phyloP scores from a whole-genome alignment of 2,329 filamentous ascomycete species.

The Beauveria varroae region DNA sequence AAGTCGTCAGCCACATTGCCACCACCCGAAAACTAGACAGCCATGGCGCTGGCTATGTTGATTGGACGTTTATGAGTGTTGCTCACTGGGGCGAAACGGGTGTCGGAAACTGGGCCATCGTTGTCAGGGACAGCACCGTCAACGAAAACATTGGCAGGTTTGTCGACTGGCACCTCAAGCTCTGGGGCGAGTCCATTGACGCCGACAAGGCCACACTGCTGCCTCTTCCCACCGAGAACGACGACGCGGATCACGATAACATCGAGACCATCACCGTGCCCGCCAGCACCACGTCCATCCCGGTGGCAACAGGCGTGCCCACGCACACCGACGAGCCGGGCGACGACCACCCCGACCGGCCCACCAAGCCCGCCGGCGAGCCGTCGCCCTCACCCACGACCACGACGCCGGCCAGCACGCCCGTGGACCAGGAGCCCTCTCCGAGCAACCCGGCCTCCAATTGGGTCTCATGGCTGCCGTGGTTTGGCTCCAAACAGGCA shows the following conservation, averaged over 20 bases:
- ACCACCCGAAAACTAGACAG: constrained; percentile 65
- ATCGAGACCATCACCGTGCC: constrained; percentile 43
- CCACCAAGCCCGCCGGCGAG: constrained; percentile 36
- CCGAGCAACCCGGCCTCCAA: constrained; percentile 52
- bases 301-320: constrained; percentile 39
- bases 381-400: constrained; percentile 24
- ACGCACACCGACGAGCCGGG: constrained; percentile 41
- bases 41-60: constrained; percentile 63
- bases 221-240: constrained; percentile 74
- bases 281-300: constrained; percentile 31
- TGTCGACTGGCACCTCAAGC: constrained; percentile 84
- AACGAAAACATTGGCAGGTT: constrained; percentile 75
- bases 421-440: constrained; percentile 28
- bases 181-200: constrained; percentile 88
- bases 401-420: constrained; percentile 22
- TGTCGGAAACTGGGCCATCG: constrained; percentile 81
- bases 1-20: constrained; percentile 76
- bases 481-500: constrained; percentile 80
- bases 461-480: constrained; percentile 81
- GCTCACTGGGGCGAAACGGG: constrained; percentile 92
- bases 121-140: constrained; percentile 75
- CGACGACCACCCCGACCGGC: constrained; percentile 58
- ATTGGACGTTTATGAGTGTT: constrained; percentile 99
- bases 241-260: constrained; percentile 73
- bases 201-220: constrained; percentile 62